Percentiles rank a stretch among this genome's conserved stretches.
Conservation (phyloP, 2,329 filamentous ascomycete species). For the Apiospora rasikravindrae region DNA sequence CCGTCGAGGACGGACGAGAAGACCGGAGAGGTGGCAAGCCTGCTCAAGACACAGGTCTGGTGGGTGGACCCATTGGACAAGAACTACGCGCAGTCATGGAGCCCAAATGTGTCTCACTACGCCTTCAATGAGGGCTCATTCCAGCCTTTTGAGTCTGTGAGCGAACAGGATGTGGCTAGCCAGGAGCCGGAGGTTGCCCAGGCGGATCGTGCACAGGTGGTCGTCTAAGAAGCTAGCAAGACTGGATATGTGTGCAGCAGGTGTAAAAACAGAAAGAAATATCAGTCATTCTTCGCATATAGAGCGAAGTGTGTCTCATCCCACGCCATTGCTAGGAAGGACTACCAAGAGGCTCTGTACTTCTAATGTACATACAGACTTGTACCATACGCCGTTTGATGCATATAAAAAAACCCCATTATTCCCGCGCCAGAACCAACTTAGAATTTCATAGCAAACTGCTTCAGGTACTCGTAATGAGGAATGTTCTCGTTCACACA, state of each 20-base stretch:
- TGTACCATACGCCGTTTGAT: conserved; percentile 22
- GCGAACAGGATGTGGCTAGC: neutral
- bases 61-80: conserved; percentile 57
- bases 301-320: conserved; percentile 25
- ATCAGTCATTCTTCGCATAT: conserved; percentile 21
- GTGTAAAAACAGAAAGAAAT: neutral
- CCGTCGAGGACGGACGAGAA: conserved; percentile 24
- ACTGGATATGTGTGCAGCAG: neutral
- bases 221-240: conserved; percentile 1
- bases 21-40: conserved; percentile 26
- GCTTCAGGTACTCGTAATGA: conserved; percentile 83
- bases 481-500: conserved; percentile 74
- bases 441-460: conserved; percentile 71
- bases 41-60: conserved; percentile 52
- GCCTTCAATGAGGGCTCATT: conserved; percentile 20
- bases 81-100: conserved; percentile 54
- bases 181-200: neutral
- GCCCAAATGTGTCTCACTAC: conserved; percentile 57
- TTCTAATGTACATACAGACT: conserved; percentile 20
- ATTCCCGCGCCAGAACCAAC: conserved; percentile 11
- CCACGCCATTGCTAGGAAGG: conserved; percentile 12
- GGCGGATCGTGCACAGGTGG: neutral
- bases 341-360: conserved; percentile 32
- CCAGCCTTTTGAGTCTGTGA: neutral
- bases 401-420: conserved; percentile 17